Base-by-base conservation (phyloP, 768 basidiomycete species). In the Psilocybe sp. region DNA sequence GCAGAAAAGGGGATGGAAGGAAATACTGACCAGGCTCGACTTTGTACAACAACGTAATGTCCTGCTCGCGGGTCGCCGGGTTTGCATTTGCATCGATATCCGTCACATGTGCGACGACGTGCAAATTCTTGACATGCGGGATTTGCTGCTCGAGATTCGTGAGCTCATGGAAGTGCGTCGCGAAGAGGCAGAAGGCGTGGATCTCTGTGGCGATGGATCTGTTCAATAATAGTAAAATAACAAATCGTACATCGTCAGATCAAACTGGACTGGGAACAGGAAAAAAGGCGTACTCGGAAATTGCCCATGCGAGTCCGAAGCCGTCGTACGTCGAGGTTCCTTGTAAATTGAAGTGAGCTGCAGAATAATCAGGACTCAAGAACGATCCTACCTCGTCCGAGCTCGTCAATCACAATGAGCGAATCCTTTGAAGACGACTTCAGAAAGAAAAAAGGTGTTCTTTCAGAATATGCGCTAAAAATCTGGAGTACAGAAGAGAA, bases 261-360 rank as follows among this genome's bases (percentile, higher is more conserved):
- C 16, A 23, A 13, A 44, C 7, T 28, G n/a, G n/a, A n/a, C n/a
- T n/a, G n/a, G n/a, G 10, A 19, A 19, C 19, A 50, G 39, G 40
- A 15, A 32, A 34, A 12, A 15, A 20, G 19, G 66, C 81, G 52
- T 65, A 95, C 95, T 99, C 97, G 45, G 93, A 96, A 59, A 98
- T 98, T 1, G 96, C 93, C 96, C 96, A 99, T 0, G 97, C 97
- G 5, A 99, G 78, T 5, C 95, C 96, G 60, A 98, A 98, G 5
- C 96, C 96, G 64, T 99, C 96, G 56, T 96, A 96, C 0, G 96
- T 98, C 0, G 95, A 97, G 1, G 95, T 97, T 5, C 95, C 88
- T 89, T 20, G 14, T 49, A 23, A 55, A 10, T 19, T 51, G 33
- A 56, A n/a, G 34, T 53, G 14, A 43, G 39, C 28, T 23, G n/a